phyloP scores from a whole-genome alignment of 306 rosid genomes.

The Cucurbita argyrosperma region DNA sequence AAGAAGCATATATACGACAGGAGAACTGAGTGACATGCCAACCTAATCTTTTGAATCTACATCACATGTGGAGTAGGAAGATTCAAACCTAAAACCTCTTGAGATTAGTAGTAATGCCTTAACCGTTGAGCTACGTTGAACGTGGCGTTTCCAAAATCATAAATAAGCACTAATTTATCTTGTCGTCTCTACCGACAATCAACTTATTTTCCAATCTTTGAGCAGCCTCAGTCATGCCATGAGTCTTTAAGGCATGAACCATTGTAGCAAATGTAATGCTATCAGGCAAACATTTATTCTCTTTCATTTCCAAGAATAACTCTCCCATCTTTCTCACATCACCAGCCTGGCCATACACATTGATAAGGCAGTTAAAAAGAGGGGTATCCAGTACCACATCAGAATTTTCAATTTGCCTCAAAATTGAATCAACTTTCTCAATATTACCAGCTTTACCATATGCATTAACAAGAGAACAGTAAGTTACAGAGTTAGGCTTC shows the following conservation, averaged over 20 bases:
- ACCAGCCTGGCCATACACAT: constrained; percentile 58
- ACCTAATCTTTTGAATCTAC: too few species aligned
- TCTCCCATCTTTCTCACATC: constrained; percentile 47
- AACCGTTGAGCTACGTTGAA: not conserved
- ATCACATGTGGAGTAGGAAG: not conserved
- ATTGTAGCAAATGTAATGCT: constrained; percentile 46
- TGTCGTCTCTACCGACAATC: constrained; percentile 20
- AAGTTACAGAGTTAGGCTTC: constrained; percentile 73
- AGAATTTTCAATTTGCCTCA: constrained; percentile 68
- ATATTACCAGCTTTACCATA: constrained; percentile 46
- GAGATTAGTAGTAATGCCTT: not conserved
- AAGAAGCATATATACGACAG: not conserved
- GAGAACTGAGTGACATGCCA: not conserved
- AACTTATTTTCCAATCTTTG: constrained; percentile 33
- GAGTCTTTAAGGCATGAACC: constrained; percentile 51
- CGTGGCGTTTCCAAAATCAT: not conserved
- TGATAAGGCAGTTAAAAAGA: constrained; percentile 60
- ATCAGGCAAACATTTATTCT: constrained; percentile 54
- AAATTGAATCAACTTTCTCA: constrained; percentile 52
- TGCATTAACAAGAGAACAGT: constrained; percentile 70
- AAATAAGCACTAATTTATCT: constrained; percentile 3
- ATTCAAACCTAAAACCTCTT: not conserved
- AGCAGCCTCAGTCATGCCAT: constrained; percentile 66
- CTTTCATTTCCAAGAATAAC: constrained; percentile 56
- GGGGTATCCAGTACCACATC: constrained; percentile 70